Conservation (phyloP, 306 rosid genomes). For the Vigna mungo region DNA sequence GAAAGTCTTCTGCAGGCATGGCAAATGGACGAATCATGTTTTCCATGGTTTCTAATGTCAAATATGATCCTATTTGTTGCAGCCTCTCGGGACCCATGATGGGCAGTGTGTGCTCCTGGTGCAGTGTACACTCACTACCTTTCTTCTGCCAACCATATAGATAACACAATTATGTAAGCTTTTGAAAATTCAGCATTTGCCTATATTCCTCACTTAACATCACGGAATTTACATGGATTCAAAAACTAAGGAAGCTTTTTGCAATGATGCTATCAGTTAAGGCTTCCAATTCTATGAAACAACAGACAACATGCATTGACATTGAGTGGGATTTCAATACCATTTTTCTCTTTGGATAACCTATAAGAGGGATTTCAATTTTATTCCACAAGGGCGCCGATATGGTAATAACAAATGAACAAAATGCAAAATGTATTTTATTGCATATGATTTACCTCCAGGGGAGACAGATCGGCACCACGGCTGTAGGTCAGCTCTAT, state of each 20-base stretch:
- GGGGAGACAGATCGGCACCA: constrained; percentile 93
- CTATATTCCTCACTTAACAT: no score
- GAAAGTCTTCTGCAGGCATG: constrained; percentile 99
- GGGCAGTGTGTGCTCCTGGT: constrained; percentile 92
- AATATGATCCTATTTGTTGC: constrained; percentile 83
- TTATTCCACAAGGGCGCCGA: background rate
- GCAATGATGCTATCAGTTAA: background rate
- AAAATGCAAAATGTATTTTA: no score
- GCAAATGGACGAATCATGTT: constrained; percentile 94
- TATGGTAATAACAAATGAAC: no score
- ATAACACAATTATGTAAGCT: constrained; percentile 15
- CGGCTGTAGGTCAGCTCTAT: constrained; percentile 92
- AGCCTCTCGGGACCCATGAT: constrained; percentile 98
- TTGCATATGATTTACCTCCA: constrained; percentile 69
- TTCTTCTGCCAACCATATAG: constrained; percentile 63
- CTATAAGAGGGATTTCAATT: background rate
- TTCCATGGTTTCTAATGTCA: constrained; percentile 89
- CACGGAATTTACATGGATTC: no score
- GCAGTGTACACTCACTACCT: constrained; percentile 73
- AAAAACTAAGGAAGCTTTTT: background rate
- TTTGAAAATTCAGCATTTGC: constrained; percentile 22
- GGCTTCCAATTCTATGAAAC: background rate
- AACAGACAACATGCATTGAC: background rate
- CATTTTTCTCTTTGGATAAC: background rate
- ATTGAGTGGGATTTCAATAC: background rate